These are phyloP conservation scores for Jatropha podagrica DNA, from an alignment of 441 rosid genomes.

Conservation along the genomic window DNA sequence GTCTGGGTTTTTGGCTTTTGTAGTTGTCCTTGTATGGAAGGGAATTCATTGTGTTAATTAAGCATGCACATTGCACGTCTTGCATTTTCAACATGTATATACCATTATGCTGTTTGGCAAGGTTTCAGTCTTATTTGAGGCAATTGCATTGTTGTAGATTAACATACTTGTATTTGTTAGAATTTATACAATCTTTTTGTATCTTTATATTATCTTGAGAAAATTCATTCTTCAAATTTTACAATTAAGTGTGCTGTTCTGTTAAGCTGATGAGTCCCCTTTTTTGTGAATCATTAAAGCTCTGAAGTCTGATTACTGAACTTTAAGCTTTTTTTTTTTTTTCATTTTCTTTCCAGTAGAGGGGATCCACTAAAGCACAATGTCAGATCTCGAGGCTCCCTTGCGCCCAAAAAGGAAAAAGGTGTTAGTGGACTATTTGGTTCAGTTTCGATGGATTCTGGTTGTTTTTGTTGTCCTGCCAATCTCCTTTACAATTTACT, in stretches of 20 bases:
- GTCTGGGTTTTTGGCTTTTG: background rate
- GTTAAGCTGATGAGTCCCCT: background rate
- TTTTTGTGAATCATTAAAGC: background rate
- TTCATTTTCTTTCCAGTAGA: conserved; percentile 27
- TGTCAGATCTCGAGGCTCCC: conserved; percentile 84
- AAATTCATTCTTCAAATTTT: background rate
- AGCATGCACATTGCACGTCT: background rate
- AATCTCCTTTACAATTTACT: conserved; percentile 68
- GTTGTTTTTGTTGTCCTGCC: conserved; percentile 95
- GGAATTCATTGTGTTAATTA: background rate
- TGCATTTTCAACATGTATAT: background rate
- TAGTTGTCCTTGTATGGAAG: background rate
- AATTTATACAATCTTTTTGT: background rate
- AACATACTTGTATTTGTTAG: background rate
- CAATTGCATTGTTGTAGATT: background rate
- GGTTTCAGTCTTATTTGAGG: background rate
- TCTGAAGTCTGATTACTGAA: background rate
- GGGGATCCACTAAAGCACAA: conserved; percentile 29
- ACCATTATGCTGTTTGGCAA: background rate
- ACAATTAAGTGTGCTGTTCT: background rate
- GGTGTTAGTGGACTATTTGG: conserved; percentile 80
- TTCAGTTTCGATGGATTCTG: conserved; percentile 84
- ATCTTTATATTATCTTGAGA: background rate
- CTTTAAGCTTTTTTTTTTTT: background rate
- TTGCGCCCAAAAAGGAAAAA: conserved; percentile 92